phyloP scores from a whole-genome alignment of 1,284 basidiomycete genomes.

The Moesziomyces sp. region DNA sequence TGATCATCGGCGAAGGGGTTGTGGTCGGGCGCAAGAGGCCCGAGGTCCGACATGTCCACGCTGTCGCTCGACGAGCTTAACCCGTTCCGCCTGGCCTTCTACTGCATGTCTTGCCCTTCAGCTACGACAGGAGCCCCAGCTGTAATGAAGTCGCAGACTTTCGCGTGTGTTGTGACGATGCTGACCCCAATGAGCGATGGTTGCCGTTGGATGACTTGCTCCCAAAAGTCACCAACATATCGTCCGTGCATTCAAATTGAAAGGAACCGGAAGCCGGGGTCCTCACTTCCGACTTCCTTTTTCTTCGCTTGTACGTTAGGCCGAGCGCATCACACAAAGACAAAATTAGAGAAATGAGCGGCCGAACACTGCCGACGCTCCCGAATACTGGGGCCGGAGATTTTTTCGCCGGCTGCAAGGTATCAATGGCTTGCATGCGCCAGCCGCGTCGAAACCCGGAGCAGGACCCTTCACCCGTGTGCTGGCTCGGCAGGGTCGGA shows the following conservation, averaged over 20 bases:
- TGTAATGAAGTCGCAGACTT: too few species aligned
- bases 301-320: neutral
- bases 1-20: conserved; percentile 43
- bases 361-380: neutral
- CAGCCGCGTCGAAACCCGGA: neutral
- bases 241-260: too few species aligned
- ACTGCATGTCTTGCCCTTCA: neutral
- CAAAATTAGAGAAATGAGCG: neutral
- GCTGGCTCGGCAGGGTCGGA: too few species aligned
- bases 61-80: neutral
- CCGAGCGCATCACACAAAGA: neutral
- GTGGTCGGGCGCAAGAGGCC: conserved; percentile 21
- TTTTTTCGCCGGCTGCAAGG: neutral
- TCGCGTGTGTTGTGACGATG: too few species aligned
- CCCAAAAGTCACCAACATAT: too few species aligned
- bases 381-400: neutral
- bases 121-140: too few species aligned
- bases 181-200: too few species aligned
- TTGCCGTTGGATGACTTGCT: too few species aligned
- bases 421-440: neutral
- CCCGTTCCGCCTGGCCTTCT: neutral
- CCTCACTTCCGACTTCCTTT: too few species aligned
- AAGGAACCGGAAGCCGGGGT: too few species aligned
- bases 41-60: conserved; percentile 22
- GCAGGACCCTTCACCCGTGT: too few species aligned